Conservation (phyloP, 2,329 filamentous ascomycete genomes). For the Lecanicillium sp. region DNA sequence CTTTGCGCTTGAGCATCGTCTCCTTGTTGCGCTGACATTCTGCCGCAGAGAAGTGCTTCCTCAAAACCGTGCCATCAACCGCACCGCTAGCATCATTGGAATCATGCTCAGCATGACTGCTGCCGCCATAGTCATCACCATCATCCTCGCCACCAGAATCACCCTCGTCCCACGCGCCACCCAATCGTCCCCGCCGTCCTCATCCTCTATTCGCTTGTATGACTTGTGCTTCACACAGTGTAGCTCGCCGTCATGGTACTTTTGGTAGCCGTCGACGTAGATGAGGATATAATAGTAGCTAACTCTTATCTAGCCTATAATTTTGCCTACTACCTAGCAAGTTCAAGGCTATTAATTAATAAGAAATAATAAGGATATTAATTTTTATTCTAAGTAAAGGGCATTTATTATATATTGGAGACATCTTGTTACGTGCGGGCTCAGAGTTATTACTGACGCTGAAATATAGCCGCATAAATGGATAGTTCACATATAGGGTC, state of each 20-base stretch:
- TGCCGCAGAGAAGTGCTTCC: constrained; percentile 21
- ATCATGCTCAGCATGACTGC: constrained; percentile 6
- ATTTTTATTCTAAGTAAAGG: too few species aligned
- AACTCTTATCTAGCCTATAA: too few species aligned
- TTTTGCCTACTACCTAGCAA: too few species aligned
- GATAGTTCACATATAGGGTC: too few species aligned
- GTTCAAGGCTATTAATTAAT: too few species aligned
- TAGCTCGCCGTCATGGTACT: constrained; percentile 21
- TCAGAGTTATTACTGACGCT: too few species aligned
- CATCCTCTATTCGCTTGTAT: constrained; percentile 4
- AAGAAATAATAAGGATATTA: too few species aligned
- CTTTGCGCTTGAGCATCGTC: constrained; percentile 27
- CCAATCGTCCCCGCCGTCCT: constrained; percentile 7
- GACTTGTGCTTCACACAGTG: constrained; percentile 24
- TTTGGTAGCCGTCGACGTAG: constrained; percentile 34
- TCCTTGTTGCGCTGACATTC: constrained; percentile 29
- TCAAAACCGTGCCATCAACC: too few species aligned
- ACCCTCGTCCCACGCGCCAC: constrained; percentile 7
- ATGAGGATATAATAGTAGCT: too few species aligned
- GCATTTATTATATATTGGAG: too few species aligned
- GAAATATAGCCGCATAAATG: too few species aligned
- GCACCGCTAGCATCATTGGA: constrained; percentile 10
- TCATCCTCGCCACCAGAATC: background rate
- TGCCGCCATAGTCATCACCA: background rate
- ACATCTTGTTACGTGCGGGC: too few species aligned